Percentiles rank a stretch among this genome's conserved stretches.
These are phyloP conservation scores for Tuber umbilicatum DNA, from an alignment of 495 filamentous ascomycete species.

Conservation along the genomic window DNA sequence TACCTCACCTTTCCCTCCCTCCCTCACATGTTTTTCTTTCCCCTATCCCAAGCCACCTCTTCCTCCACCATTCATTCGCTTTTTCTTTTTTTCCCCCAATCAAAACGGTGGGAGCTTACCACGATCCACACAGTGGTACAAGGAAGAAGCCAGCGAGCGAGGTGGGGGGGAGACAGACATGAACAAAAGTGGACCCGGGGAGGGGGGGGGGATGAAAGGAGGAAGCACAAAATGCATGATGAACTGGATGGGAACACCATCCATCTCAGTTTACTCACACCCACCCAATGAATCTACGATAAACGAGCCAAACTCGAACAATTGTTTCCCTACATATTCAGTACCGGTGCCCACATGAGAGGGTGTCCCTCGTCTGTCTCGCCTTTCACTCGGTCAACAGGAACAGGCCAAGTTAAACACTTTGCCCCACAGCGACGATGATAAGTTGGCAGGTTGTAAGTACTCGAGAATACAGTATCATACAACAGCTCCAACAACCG, in stretches of 20 bases:
- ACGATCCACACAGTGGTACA: background rate
- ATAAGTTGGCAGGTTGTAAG: background rate
- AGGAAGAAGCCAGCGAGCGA: background rate
- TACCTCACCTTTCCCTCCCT: background rate
- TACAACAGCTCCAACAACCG: background rate
- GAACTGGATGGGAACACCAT: background rate
- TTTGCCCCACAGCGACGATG: background rate
- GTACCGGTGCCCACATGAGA: background rate
- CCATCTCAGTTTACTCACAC: background rate
- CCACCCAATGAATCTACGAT: background rate
- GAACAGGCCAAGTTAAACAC: background rate
- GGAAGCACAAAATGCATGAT: constrained; percentile 2
- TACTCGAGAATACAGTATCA: background rate
- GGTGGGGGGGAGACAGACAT: background rate
- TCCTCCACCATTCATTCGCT: too few species aligned
- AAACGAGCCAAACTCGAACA: background rate
- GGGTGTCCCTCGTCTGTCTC: background rate
- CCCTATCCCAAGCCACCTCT: too few species aligned
- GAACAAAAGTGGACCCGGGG: constrained; percentile 1
- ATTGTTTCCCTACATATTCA: background rate
- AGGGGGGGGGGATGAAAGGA: background rate
- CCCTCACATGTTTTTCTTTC: background rate
- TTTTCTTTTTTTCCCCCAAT: background rate
- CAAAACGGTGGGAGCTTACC: background rate
- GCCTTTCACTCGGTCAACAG: background rate